Conservation (phyloP, 2,329 filamentous ascomycete species). For the Aspergillus brunneoviolaceus region DNA sequence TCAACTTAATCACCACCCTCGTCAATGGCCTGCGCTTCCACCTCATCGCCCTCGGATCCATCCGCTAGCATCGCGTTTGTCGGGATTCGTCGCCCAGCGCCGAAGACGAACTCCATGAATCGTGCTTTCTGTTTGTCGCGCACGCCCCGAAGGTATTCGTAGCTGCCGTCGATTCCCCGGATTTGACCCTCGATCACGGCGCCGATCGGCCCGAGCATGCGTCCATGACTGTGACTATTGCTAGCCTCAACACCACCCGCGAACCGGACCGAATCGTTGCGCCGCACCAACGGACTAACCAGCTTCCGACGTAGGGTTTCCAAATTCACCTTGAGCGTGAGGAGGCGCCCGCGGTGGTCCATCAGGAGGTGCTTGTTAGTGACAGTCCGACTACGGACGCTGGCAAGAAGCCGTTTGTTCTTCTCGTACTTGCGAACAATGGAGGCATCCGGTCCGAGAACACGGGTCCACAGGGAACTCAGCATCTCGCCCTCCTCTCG, state of each 20-base stretch:
- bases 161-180: conserved; percentile 74
- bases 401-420: conserved; percentile 76
- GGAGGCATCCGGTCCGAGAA: conserved; percentile 72
- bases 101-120: conserved; percentile 77
- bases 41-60: conserved; percentile 17
- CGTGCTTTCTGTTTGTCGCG: conserved; percentile 78
- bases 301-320: conserved; percentile 81
- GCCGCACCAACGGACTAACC: conserved; percentile 77
- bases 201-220: conserved; percentile 54
- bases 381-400: conserved; percentile 78
- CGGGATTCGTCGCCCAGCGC: conserved; percentile 41
- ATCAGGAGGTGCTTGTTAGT: conserved; percentile 83
- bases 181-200: conserved; percentile 77
- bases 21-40: conserved; percentile 16
- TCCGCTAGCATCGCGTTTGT: conserved; percentile 27
- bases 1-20: conserved; percentile 10
- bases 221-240: conserved; percentile 48
- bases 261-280: conserved; percentile 54
- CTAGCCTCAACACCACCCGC: conserved; percentile 29
- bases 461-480: conserved; percentile 78
- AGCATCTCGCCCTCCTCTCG: conserved; percentile 78
- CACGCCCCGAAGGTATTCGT: conserved; percentile 72
- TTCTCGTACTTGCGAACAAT: conserved; percentile 87
- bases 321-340: conserved; percentile 81
- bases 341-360: conserved; percentile 79